Base-by-base conservation (phyloP, 768 basidiomycete species). In the Cystobasidium ongulense region DNA sequence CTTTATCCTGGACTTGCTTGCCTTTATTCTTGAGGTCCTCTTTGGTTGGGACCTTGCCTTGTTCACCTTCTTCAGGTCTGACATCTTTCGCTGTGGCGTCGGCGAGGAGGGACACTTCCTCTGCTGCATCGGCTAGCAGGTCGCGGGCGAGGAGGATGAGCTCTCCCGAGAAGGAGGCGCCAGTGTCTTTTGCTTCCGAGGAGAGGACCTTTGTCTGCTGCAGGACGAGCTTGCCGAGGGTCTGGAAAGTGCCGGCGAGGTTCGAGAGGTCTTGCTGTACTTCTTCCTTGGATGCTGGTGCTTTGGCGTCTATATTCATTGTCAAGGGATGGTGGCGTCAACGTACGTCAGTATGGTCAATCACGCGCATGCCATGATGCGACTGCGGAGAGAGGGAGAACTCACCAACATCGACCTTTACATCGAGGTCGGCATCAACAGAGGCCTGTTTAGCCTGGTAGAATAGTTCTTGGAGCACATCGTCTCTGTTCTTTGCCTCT, bases 21-120 rank as follows among this genome's bases (percentile, higher is more conserved):
- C 68, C 68, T 29, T 71, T 71, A 21, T 71, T 54, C 68, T 71
- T 71, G 53, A 71, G 53, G 15, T 71, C 52, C 21, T 71, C 68
- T 53, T 71, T 71, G 21, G 53, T 53, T 1, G 53, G 68, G n/a
- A 57, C 18, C 39, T 71, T 36, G 35, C 53, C 68, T 15, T 46
- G 27, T 54, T 71, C 68, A 29, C 68, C 68, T 46, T 71, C 68
- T 36, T 54, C 36, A n/a, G 68, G 68, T n/a, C 68, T 33, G 54
- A 71, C 21, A n/a, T 71, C 68, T 38, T 54, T 35, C 3, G 52
- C 23, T 35, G 68, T 53, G 35, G 50, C 43, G 25, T n/a, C 50
- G 29, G 68, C 33, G 5, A 71, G 54, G 21, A 59, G 25, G 1
- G 68, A 54, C 35, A 71, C 36, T 54, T 71, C 68, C n/a, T 71